Base-by-base conservation (phyloP, 2,329 filamentous ascomycete genomes). In the Fusarium sororula region DNA sequence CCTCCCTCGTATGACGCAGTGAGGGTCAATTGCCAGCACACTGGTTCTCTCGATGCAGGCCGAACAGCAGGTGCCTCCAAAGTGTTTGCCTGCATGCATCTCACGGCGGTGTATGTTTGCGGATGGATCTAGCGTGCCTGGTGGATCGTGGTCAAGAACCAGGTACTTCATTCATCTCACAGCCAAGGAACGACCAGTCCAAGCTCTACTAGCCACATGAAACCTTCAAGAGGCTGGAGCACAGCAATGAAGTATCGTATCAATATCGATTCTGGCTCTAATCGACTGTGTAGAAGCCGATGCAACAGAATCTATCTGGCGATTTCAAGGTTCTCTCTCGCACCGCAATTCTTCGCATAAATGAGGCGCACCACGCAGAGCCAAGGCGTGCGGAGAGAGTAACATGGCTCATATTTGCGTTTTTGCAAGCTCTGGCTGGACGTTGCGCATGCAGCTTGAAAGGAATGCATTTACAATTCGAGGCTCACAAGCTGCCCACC, bases 81-180 rank as follows among this genome's bases (percentile, higher is more conserved):
- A 45, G 30, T 39, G 28, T 56, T 55, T 70, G 42, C 50, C 42
- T 66, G 53, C 42, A 67, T 62, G 44, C 42, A 63, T 64, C 54
- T 68, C 71, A 72, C 67, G 50, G 70, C 62, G 71, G 71, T 65
- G 71, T 74, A 63, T 68, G 48, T 47, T 63, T 61, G 66, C 30
- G 57, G 51, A 45, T 48, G 37, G 64, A 48, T 45, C 56, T 61
- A 60, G 55, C 26, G 26, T 64, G 39, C 22, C 38, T 47, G 26
- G 71, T 67, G 71, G 70, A 71, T 63, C 58, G 30, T 47, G 53
- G 48, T 42, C 55, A 63, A 62, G 42, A 37, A 26, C 58, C 38
- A 68, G 57, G 38, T 53, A 35, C 45, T 47, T 45, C 44, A 41
- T 64, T 42, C 48, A 48, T 66, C 44, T 50, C 50, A 47, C 37